Evolutionary conservation across 2,329 filamentous ascomycete species (phyloP), one percentile per base, ranked within the genome.

Genomic region (Grosmannia clavigera): DNA sequence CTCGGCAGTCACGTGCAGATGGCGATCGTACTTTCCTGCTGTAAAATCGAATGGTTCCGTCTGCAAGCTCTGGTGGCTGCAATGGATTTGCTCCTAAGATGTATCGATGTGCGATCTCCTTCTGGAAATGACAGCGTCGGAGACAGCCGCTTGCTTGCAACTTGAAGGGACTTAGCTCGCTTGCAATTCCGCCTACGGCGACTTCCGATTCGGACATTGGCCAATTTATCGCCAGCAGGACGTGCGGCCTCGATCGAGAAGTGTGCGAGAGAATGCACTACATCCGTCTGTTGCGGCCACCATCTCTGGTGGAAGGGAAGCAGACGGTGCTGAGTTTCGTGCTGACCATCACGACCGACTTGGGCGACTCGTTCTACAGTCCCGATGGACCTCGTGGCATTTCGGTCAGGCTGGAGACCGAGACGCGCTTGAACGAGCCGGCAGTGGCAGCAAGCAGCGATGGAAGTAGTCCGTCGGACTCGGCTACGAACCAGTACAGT

Each of bases 331-430:
- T 79, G 9, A 73, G 74, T 56, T 66, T 83, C 3, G 71, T 81
- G 1, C 70, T 84, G 62, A 77, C 79, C 61, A 76, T 84, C 64
- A 81, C 79, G 12, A 83, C 80, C 14, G 81, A 84, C 61, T 73
- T 83, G 1, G 79, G 81, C 38, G 81, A 84, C 65, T 73, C 78
- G 0, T 81, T 81, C 57, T 73, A 83, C 12, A 70, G 65, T n/a
- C 76, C 78, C 0, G 69, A 72, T 16, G 67, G 68, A 22, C 73
- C 78, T 5, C 61, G 82, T n/a, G 70, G 72, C 16, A 69, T 83
- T 3, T 67, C 66, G 11, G 67, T 74, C 16, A 63, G 67, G 54
- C 57, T 66, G 12, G 59, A 70, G 19, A 59, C n/a, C 6, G 50
- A 35, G 55, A 56, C 6, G 27, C 4, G 3, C 11, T 12, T 1